Percentiles rank a stretch among this genome's conserved stretches.
phyloP scores from a whole-genome alignment of 1,284 basidiomycete species.

The Takashimella tepidaria region DNA sequence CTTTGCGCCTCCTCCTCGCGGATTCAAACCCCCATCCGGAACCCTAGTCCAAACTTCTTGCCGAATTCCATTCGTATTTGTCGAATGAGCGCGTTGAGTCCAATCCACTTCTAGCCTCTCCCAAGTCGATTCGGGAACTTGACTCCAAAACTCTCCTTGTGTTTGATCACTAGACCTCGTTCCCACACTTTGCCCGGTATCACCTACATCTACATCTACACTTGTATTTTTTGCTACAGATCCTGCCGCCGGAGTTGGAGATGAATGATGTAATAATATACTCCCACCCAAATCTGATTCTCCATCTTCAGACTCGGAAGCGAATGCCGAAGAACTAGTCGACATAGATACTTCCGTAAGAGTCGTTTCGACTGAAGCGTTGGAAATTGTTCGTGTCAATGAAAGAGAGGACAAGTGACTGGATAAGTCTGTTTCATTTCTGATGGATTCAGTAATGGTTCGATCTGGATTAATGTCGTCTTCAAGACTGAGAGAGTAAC shows the following conservation, averaged over 20 bases:
- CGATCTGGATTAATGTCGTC: too few relatives aligned
- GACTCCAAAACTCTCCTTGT: too few relatives aligned
- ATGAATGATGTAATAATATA: background rate
- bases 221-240: background rate
- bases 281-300: background rate
- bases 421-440: too few relatives aligned
- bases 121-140: background rate
- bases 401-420: background rate
- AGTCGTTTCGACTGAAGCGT: background rate
- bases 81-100: background rate
- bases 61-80: background rate
- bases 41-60: too few relatives aligned
- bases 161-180: too few relatives aligned
- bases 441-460: too few relatives aligned
- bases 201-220: background rate
- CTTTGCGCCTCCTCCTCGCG: too few relatives aligned
- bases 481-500: slow-evolving; percentile 23
- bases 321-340: background rate
- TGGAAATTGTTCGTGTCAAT: background rate
- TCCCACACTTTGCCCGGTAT: too few relatives aligned
- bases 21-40: too few relatives aligned
- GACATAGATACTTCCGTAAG: too few relatives aligned
- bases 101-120: background rate
- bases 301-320: background rate
- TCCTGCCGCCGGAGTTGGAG: background rate